Percentiles rank a stretch among this genome's conserved stretches.
phyloP scores from a whole-genome alignment of 306 rosid genomes.

The Hylodesmum podocarpum region DNA sequence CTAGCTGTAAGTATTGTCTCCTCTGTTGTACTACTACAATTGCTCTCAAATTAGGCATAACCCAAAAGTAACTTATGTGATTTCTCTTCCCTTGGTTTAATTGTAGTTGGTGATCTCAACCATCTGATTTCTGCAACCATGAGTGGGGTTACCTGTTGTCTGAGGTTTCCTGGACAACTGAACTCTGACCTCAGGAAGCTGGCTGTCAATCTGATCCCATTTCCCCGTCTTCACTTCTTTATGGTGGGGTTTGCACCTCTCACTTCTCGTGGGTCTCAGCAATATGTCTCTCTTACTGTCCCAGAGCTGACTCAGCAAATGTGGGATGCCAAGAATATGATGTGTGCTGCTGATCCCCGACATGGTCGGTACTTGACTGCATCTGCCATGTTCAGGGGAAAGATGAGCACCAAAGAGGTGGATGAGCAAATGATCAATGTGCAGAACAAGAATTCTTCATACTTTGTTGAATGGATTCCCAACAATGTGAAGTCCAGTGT shows the following conservation, averaged over 20 bases:
- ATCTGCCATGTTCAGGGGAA: slow-evolving; percentile 94
- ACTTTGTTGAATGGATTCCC: slow-evolving; percentile 95
- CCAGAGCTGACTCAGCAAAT: slow-evolving; percentile 94
- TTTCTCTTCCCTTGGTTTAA: background rate
- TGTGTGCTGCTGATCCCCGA: slow-evolving; percentile 98
- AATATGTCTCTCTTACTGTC: slow-evolving; percentile 87
- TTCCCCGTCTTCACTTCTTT: slow-evolving; percentile 95
- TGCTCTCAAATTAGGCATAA: slow-evolving; percentile 3
- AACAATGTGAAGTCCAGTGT: slow-evolving; percentile 94
- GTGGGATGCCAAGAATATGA: slow-evolving; percentile 98
- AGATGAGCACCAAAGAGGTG: slow-evolving; percentile 96
- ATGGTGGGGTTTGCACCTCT: slow-evolving; percentile 97
- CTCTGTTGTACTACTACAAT: background rate
- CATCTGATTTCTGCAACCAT: slow-evolving; percentile 93
- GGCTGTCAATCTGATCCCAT: slow-evolving; percentile 90
- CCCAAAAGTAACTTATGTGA: background rate
- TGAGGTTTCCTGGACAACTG: slow-evolving; percentile 93
- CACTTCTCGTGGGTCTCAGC: slow-evolving; percentile 94
- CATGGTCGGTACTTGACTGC: slow-evolving; percentile 92
- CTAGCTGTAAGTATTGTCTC: slow-evolving; percentile 67
- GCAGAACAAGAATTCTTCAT: slow-evolving; percentile 91
- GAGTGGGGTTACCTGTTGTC: slow-evolving; percentile 94
- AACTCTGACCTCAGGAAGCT: slow-evolving; percentile 86
- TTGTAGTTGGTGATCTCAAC: slow-evolving; percentile 88
- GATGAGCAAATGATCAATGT: slow-evolving; percentile 94